Percentiles rank a stretch among this genome's conserved stretches.
Evolutionary conservation across 2,329 filamentous ascomycete genomes (phyloP).

Genomic region (Trichocomaceae sp.): DNA sequence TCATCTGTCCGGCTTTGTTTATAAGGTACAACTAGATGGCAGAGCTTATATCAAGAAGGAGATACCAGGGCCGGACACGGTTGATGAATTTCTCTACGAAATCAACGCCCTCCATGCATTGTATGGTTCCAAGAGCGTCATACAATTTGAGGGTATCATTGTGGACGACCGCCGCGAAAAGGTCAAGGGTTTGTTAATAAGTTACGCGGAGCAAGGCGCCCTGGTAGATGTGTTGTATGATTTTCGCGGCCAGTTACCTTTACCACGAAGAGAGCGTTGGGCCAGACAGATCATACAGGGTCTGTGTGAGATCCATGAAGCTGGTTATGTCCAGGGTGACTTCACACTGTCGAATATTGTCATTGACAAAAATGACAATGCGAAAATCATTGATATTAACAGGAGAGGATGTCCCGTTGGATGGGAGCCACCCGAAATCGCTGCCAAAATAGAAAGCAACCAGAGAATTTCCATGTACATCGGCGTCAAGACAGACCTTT

Average conservation of each 20-base stretch:
- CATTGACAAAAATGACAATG: constrained; percentile 73
- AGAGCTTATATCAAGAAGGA: constrained; percentile 88
- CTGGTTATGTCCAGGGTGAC: constrained; percentile 93
- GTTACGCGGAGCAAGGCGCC: constrained; percentile 77
- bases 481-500: constrained; percentile 93
- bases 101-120: constrained; percentile 87
- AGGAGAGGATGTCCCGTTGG: constrained; percentile 92
- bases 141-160: constrained; percentile 79
- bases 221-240: constrained; percentile 90
- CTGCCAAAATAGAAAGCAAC: constrained; percentile 73
- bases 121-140: constrained; percentile 66
- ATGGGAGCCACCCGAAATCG: constrained; percentile 94
- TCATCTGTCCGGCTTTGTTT: constrained; percentile 95
- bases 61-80: constrained; percentile 88
- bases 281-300: constrained; percentile 85
- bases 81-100: constrained; percentile 96
- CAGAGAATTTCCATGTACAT: constrained; percentile 96
- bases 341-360: constrained; percentile 98
- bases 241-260: constrained; percentile 55
- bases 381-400: constrained; percentile 98
- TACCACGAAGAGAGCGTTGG: constrained; percentile 75
- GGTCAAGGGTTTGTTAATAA: constrained; percentile 85
- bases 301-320: constrained; percentile 86
- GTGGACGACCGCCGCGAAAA: constrained; percentile 66
- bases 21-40: constrained; percentile 71